Conservation (phyloP, 2,329 filamentous ascomycete genomes). For the Beauveria sp. region DNA sequence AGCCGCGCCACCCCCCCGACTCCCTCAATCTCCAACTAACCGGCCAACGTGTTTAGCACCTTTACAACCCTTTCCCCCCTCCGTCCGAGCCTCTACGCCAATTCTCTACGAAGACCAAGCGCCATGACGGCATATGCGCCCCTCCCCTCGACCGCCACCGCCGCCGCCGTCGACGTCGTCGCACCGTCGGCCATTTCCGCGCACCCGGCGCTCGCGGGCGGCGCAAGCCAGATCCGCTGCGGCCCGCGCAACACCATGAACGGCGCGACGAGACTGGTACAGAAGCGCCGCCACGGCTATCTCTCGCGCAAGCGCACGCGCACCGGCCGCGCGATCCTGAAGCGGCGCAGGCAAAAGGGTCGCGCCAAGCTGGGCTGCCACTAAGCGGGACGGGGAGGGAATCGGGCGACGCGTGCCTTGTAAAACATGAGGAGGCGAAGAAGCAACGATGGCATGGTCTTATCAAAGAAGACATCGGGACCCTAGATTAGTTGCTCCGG, state of each 20-base stretch:
- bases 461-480: too few species aligned
- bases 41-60: slow-evolving; percentile 24
- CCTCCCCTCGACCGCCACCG: slow-evolving; percentile 12
- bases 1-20: not conserved
- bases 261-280: slow-evolving; percentile 43
- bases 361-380: slow-evolving; percentile 32
- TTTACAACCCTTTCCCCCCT: slow-evolving; percentile 47
- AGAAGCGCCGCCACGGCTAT: slow-evolving; percentile 54
- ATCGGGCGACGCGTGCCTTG: not conserved
- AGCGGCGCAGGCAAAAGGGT: slow-evolving; percentile 42
- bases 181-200: slow-evolving; percentile 38
- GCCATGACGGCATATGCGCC: slow-evolving; percentile 25
- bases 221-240: slow-evolving; percentile 43
- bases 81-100: slow-evolving; percentile 35
- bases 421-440: not conserved
- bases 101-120: slow-evolving; percentile 23
- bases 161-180: slow-evolving; percentile 34
- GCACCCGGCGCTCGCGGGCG: slow-evolving; percentile 43
- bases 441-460: not conserved
- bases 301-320: slow-evolving; percentile 41
- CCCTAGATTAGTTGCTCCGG: too few species aligned
- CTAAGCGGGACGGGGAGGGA: slow-evolving; percentile 12
- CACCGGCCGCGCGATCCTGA: slow-evolving; percentile 45
- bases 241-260: slow-evolving; percentile 53
- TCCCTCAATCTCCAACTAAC: not conserved